Evolutionary conservation across 1,284 basidiomycete genomes (phyloP).

Genomic region (Pseudozyma tsukubaensis): DNA sequence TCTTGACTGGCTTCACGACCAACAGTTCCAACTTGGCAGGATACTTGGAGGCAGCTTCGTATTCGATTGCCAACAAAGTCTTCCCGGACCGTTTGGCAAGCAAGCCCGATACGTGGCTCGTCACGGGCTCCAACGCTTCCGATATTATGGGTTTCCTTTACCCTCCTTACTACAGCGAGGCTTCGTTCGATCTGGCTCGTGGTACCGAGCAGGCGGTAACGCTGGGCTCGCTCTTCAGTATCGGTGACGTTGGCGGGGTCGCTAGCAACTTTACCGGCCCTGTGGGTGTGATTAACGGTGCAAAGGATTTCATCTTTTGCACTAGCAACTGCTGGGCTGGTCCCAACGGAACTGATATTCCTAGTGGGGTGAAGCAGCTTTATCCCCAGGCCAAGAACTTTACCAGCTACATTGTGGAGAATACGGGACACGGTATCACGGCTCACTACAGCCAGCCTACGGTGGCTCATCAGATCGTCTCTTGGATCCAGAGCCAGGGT

Average conservation of each 20-base stretch:
- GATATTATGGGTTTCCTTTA: constrained; percentile 70
- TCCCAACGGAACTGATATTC: constrained; percentile 33
- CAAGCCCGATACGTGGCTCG: constrained; percentile 48
- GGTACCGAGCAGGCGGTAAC: constrained; percentile 63
- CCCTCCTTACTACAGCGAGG: constrained; percentile 69
- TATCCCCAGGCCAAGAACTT: constrained; percentile 50
- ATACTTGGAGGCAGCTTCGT: constrained; percentile 60
- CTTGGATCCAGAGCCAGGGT: constrained; percentile 34
- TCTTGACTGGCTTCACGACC: constrained; percentile 68
- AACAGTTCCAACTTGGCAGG: constrained; percentile 49
- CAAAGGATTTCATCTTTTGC: constrained; percentile 68
- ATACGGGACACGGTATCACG: constrained; percentile 52
- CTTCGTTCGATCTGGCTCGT: constrained; percentile 51
- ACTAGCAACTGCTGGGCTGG: constrained; percentile 63
- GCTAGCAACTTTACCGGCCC: constrained; percentile 66
- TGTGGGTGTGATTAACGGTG: constrained; percentile 70
- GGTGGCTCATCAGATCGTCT: constrained; percentile 30
- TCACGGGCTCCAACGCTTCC: constrained; percentile 62
- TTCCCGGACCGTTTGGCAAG: constrained; percentile 30
- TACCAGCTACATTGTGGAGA: constrained; percentile 30
- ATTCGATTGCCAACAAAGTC: constrained; percentile 63
- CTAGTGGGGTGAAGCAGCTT: constrained; percentile 31
- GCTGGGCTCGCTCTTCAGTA: constrained; percentile 67
- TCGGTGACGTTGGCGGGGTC: constrained; percentile 48
- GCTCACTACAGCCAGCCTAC: constrained; percentile 36